Evolutionary conservation across 192 early-diverging fungal species (phyloP).

Genomic region (Chytriomyces confervae): DNA sequence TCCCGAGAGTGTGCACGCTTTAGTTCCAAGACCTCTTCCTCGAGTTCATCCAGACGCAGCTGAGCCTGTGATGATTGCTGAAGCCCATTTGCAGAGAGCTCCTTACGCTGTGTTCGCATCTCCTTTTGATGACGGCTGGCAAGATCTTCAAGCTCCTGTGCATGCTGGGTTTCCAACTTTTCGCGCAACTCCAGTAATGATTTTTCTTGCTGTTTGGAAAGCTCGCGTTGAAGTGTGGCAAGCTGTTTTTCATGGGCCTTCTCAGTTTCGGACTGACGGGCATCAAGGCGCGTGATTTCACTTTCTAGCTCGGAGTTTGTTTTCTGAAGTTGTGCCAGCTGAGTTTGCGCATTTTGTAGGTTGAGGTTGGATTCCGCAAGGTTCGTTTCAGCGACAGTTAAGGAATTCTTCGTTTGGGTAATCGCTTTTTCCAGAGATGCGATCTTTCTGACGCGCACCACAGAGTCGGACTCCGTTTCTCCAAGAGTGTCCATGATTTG

Average conservation of each 20-base stretch:
- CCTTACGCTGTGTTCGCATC: not conserved
- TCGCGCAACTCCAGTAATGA: not conserved
- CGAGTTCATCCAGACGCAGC: constrained; percentile 3
- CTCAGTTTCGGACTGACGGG: not conserved
- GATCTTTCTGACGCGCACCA: too few relatives aligned
- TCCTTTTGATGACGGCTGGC: not conserved
- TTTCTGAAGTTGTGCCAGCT: too few relatives aligned
- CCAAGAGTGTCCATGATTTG: too few relatives aligned
- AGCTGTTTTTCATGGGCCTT: not conserved
- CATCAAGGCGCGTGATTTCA: not conserved
- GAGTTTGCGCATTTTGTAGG: not conserved
- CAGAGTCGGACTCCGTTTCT: too few relatives aligned
- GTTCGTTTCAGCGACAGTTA: not conserved
- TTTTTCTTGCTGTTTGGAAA: not conserved
- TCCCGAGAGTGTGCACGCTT: constrained; percentile 14
- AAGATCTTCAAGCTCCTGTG: constrained; percentile 1
- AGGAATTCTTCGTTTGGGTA: not conserved
- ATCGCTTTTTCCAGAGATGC: not conserved
- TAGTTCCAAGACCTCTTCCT: constrained; percentile 17
- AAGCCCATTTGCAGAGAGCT: constrained; percentile 1
- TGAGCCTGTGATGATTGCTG: constrained; percentile 6
- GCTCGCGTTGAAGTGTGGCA: not conserved
- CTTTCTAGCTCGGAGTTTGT: not conserved
- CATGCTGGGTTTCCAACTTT: constrained; percentile 3
- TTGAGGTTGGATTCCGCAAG: not conserved